Percentiles rank a stretch among this genome's conserved stretches.
Evolutionary conservation across 306 rosid genomes (phyloP).

Genomic region (Cucumis hystrix): DNA sequence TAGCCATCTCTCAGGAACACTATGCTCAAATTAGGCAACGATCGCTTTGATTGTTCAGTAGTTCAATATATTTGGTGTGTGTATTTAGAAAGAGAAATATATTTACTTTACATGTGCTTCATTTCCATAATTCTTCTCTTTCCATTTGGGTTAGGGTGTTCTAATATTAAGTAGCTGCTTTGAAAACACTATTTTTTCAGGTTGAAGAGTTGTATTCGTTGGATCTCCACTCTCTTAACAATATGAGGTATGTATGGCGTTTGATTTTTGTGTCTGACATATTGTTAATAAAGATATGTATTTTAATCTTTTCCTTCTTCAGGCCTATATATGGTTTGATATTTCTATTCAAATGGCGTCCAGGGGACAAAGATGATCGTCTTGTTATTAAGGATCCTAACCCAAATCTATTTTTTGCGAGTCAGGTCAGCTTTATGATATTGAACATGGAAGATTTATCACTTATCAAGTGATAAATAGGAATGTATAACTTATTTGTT

Average conservation of each 20-base stretch:
- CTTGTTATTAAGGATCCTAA: slow-evolving; percentile 80
- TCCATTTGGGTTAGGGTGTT: not conserved
- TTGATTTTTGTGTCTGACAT: not conserved
- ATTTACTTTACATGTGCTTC: not conserved
- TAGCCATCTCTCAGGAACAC: not conserved
- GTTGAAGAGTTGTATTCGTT: slow-evolving; percentile 91
- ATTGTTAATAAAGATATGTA: not conserved
- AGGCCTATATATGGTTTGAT: slow-evolving; percentile 97
- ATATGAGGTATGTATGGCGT: slow-evolving; percentile 47
- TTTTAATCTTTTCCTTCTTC: slow-evolving; percentile 15
- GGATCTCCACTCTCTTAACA: slow-evolving; percentile 70
- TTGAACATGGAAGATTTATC: not conserved
- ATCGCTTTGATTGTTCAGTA: not conserved
- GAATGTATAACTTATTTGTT: not conserved
- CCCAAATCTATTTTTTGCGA: slow-evolving; percentile 91
- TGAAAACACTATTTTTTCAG: slow-evolving; percentile 32
- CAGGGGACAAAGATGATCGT: slow-evolving; percentile 93
- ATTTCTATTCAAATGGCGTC: slow-evolving; percentile 97
- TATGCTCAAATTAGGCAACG: not conserved
- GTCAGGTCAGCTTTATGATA: slow-evolving; percentile 55
- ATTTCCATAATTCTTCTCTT: not conserved
- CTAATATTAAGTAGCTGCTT: not conserved
- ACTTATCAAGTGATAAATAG: not conserved
- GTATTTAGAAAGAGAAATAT: not conserved
- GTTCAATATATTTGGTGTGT: not conserved